phyloP scores from a whole-genome alignment of 2,329 filamentous ascomycete species.

The Cryphonectria naterciae region DNA sequence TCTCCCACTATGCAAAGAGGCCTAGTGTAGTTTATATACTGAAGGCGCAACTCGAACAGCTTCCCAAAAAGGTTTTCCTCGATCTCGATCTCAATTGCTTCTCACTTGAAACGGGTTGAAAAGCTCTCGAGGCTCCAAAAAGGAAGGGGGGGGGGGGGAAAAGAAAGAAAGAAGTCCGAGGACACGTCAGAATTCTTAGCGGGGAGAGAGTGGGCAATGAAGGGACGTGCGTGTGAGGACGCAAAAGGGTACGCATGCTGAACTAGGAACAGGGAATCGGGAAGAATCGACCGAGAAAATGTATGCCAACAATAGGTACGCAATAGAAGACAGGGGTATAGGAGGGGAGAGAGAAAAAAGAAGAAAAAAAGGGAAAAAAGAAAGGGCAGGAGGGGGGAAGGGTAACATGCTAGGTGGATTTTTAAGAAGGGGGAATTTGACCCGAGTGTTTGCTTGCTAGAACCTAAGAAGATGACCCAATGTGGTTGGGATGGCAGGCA shows the following conservation, averaged over 20 bases:
- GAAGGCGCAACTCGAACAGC: neutral
- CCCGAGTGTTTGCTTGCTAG: slow-evolving; percentile 12
- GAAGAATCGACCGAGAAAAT: slow-evolving; percentile 21
- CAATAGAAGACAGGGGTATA: slow-evolving; percentile 13
- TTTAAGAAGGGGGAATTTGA: neutral
- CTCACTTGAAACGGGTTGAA: neutral
- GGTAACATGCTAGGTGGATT: neutral
- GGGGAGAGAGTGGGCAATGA: neutral
- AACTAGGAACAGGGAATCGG: slow-evolving; percentile 26
- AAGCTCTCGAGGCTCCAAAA: neutral
- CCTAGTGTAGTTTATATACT: slow-evolving; percentile 15
- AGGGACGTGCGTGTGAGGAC: slow-evolving; percentile 7
- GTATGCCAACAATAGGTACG: slow-evolving; percentile 18
- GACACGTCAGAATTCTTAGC: neutral
- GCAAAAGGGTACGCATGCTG: slow-evolving; percentile 14
- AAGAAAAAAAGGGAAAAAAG: neutral
- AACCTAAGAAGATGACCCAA: neutral
- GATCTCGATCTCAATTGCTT: neutral
- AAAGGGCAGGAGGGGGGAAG: neutral
- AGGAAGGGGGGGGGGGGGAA: no score
- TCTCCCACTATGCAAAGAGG: neutral
- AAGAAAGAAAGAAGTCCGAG: neutral
- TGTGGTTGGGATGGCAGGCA: neutral
- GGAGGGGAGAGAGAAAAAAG: neutral
- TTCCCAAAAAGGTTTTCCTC: neutral